These are phyloP conservation scores for Camellia granthamiana DNA, from an alignment of 148 eudicot genomes.

Conservation along the genomic window DNA sequence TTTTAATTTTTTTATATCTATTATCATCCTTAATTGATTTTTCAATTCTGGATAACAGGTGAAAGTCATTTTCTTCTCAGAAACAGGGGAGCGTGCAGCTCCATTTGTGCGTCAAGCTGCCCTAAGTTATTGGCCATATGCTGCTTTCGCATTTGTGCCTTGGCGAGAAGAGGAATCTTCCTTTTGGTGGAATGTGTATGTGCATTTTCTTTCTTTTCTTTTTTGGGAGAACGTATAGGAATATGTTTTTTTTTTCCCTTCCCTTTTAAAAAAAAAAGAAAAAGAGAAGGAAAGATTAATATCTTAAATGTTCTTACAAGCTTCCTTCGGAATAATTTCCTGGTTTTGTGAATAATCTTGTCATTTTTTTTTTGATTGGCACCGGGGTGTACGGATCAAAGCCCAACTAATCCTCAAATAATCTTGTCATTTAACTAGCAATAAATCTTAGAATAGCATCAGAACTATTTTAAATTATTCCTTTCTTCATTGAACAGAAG, in stretches of 20 bases:
- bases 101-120: constrained; percentile 85
- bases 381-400: neutral
- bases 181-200: constrained; percentile 79
- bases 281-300: neutral
- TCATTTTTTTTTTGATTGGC: neutral
- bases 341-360: neutral
- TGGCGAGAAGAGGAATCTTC: constrained; percentile 85
- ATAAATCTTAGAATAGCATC: too few relatives aligned
- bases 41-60: constrained; percentile 46
- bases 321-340: constrained; percentile 8
- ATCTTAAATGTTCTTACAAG: neutral
- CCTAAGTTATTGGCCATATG: constrained; percentile 60
- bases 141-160: constrained; percentile 75
- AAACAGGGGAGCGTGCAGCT: constrained; percentile 82
- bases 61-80: constrained; percentile 79
- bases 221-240: neutral
- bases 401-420: neutral
- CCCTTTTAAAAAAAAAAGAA: too few relatives aligned
- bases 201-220: constrained; percentile 14
- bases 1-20: neutral
- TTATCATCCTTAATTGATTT: neutral
- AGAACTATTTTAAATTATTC: too few relatives aligned
- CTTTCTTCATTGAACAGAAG: too few relatives aligned
- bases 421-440: too few relatives aligned
- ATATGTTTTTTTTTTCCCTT: neutral